These are phyloP conservation scores for Sporothrix luriei DNA, from an alignment of 2,329 filamentous ascomycete species.

Conservation along the genomic window DNA sequence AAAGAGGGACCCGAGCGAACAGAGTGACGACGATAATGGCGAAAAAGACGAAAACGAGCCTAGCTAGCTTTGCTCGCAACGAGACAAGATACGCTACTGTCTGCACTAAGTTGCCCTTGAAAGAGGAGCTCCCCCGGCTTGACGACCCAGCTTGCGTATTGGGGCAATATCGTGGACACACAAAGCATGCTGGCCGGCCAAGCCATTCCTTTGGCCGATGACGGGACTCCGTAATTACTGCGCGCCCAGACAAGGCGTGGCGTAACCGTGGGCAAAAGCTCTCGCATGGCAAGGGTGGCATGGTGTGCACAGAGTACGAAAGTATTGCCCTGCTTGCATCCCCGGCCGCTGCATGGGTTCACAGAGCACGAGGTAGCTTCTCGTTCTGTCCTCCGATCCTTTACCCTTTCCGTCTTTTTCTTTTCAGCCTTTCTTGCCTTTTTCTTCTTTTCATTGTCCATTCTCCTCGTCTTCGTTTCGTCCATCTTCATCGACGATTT, in stretches of 20 bases:
- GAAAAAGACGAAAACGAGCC: background rate
- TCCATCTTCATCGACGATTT: background rate
- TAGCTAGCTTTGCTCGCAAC: conserved; percentile 15
- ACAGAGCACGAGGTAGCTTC: conserved; percentile 23
- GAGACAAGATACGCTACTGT: conserved; percentile 25
- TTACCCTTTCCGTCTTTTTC: background rate
- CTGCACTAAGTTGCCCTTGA: conserved; percentile 6
- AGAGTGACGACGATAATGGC: conserved; percentile 8
- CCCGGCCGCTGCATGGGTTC: conserved; percentile 14
- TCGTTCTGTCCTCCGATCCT: conserved; percentile 6
- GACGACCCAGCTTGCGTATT: background rate
- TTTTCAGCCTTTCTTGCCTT: background rate
- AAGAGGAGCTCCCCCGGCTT: background rate
- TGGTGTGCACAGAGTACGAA: conserved; percentile 8
- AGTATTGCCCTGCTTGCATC: conserved; percentile 27
- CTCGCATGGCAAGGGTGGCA: background rate
- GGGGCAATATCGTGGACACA: background rate
- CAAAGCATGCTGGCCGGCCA: background rate
- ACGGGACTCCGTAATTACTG: background rate
- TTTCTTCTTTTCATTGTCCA: background rate
- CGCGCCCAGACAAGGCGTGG: background rate
- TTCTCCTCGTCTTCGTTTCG: conserved; percentile 1
- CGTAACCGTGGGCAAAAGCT: background rate
- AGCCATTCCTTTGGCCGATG: background rate
- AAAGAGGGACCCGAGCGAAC: background rate